phyloP scores from a whole-genome alignment of 306 rosid genomes.

The Quillaja saponaria region DNA sequence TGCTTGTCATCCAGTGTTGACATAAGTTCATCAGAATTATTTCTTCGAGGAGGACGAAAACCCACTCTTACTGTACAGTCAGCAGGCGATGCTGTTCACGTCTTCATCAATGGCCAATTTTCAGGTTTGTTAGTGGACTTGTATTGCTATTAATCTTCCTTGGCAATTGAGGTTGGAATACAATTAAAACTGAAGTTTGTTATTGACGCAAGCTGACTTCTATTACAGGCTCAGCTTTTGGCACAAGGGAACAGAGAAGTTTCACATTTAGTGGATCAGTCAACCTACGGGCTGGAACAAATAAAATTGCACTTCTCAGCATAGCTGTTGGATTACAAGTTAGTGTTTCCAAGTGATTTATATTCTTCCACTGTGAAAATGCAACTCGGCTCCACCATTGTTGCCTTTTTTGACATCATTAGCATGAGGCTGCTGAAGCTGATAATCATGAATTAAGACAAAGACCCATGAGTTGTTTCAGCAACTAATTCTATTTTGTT shows the following conservation, averaged over 20 bases:
- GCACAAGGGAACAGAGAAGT: conserved; percentile 82
- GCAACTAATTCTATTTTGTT: conserved; percentile 22
- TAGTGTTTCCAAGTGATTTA: conserved; percentile 35
- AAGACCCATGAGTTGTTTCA: no score
- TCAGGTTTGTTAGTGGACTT: conserved; percentile 64
- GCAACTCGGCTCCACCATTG: no score
- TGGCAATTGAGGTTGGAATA: no score
- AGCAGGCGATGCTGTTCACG: conserved; percentile 89
- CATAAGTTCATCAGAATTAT: conserved; percentile 75
- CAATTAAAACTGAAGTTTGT: no score
- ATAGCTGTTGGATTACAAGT: conserved; percentile 97
- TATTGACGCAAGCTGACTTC: no score
- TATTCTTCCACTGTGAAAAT: neutral
- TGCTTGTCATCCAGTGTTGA: no score
- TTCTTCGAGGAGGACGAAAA: conserved; percentile 78
- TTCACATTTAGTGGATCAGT: conserved; percentile 77
- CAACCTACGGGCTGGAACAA: conserved; percentile 76
- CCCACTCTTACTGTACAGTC: conserved; percentile 88
- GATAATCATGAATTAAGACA: no score
- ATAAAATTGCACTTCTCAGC: conserved; percentile 85
- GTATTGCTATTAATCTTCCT: no score
- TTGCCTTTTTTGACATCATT: no score
- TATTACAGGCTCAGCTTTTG: conserved; percentile 82
- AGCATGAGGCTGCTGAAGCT: no score
- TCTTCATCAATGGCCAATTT: conserved; percentile 83